Percentiles rank a stretch among this genome's conserved stretches.
Conservation (phyloP, 805 yeast species). For the Scheffersomyces lignosus region DNA sequence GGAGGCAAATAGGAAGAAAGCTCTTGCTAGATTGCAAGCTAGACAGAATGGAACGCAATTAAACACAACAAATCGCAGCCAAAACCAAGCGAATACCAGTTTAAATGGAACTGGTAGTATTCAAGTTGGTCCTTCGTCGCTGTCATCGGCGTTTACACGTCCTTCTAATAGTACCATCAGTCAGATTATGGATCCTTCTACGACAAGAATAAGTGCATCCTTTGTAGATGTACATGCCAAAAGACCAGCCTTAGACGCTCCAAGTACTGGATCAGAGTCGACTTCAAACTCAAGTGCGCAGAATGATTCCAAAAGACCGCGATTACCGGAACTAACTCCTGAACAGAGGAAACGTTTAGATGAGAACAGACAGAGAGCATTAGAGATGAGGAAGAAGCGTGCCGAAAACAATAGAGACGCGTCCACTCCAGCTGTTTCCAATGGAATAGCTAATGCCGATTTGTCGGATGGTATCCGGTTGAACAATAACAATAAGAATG, state of each 20-base stretch:
- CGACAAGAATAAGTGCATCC: conserved; percentile 3
- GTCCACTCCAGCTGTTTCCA: no score
- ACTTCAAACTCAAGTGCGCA: conserved; percentile 14
- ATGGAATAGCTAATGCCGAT: conserved; percentile 1
- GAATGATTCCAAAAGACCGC: conserved; percentile 8
- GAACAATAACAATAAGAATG: conserved; percentile 11
- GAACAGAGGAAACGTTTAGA: conserved; percentile 53
- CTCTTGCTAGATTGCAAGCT: conserved; percentile 56
- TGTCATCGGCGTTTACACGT: no score
- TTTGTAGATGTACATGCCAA: conserved; percentile 3
- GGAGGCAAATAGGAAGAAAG: conserved; percentile 66
- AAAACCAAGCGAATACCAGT: no score
- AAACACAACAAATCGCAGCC: no score
- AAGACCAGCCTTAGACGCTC: no score
- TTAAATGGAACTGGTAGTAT: no score
- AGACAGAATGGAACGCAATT: conserved; percentile 25
- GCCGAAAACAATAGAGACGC: conserved; percentile 41
- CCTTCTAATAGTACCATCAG: no score
- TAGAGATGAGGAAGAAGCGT: conserved; percentile 39
- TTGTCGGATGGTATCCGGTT: conserved; percentile 7
- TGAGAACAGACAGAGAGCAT: conserved; percentile 53
- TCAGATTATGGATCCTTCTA: conserved; percentile 5
- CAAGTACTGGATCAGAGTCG: conserved; percentile 15
- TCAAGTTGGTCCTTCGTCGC: no score
- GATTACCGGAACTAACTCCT: conserved; percentile 35